Evolutionary conservation across 2,329 filamentous ascomycete genomes (phyloP).

Genomic region (Fusarium sp.): DNA sequence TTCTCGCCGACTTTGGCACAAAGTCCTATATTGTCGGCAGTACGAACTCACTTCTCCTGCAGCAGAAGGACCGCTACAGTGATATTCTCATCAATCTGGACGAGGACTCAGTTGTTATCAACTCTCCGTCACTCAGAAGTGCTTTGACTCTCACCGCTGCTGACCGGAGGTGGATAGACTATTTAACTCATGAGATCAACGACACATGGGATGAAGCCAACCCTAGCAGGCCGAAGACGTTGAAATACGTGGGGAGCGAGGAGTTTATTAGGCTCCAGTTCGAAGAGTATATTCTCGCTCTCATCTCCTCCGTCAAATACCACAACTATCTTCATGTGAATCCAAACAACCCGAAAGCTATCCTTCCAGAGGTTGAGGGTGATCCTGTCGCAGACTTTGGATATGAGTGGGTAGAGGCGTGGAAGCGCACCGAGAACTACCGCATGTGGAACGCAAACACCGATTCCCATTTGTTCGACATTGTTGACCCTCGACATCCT

Average conservation of each 20-base stretch:
- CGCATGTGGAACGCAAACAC: slow-evolving; percentile 83
- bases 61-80: slow-evolving; percentile 95
- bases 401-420: slow-evolving; percentile 84
- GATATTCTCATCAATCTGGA: slow-evolving; percentile 97
- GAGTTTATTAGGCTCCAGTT: slow-evolving; percentile 98
- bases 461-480: slow-evolving; percentile 90
- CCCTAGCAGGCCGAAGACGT: slow-evolving; percentile 87
- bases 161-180: slow-evolving; percentile 96
- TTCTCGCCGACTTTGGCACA: slow-evolving; percentile 90
- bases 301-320: slow-evolving; percentile 91
- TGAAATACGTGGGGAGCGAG: slow-evolving; percentile 94
- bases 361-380: slow-evolving; percentile 76
- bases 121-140: slow-evolving; percentile 77
- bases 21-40: slow-evolving; percentile 98
- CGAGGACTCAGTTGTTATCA: slow-evolving; percentile 84
- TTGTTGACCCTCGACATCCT: slow-evolving; percentile 91
- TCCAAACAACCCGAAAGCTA: slow-evolving; percentile 73
- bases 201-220: slow-evolving; percentile 97
- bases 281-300: slow-evolving; percentile 91
- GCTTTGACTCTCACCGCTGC: slow-evolving; percentile 84
- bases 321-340: slow-evolving; percentile 75
- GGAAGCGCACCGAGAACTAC: slow-evolving; percentile 90
- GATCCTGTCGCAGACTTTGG: slow-evolving; percentile 89
- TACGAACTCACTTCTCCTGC: slow-evolving; percentile 91
- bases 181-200: slow-evolving; percentile 89